These are phyloP conservation scores for Botrytis hyacinthi DNA, from an alignment of 2,329 filamentous ascomycete genomes.

Conservation along the genomic window DNA sequence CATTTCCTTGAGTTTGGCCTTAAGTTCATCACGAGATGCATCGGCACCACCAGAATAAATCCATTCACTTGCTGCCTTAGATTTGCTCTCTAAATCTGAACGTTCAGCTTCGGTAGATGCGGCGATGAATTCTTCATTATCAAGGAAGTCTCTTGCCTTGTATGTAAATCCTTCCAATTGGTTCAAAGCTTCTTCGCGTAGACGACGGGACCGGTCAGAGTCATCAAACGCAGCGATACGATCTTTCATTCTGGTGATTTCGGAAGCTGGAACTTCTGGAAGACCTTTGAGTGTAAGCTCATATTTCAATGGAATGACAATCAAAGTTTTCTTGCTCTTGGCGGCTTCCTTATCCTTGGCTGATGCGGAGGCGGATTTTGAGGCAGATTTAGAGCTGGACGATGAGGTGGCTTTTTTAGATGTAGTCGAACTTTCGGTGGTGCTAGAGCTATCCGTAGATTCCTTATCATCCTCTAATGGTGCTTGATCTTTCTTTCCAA, in stretches of 20 bases:
- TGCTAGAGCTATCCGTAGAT: conserved; percentile 44
- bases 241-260: conserved; percentile 44
- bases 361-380: conserved; percentile 38
- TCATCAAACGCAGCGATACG: conserved; percentile 80
- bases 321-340: conserved; percentile 36
- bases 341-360: conserved; percentile 33
- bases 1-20: conserved; percentile 71
- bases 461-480: conserved; percentile 61
- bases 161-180: conserved; percentile 94
- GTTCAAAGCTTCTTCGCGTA: conserved; percentile 85
- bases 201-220: conserved; percentile 74
- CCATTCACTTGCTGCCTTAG: conserved; percentile 78
- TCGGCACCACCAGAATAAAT: conserved; percentile 81
- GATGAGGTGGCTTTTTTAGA: conserved; percentile 44
- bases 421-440: conserved; percentile 48
- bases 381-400: conserved; percentile 45
- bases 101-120: conserved; percentile 70
- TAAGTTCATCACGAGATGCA: conserved; percentile 72
- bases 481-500: conserved; percentile 83
- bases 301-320: conserved; percentile 37
- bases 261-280: conserved; percentile 33
- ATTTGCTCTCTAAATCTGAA: conserved; percentile 62
- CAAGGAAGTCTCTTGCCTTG: conserved; percentile 77
- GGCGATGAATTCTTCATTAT: conserved; percentile 70
- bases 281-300: conserved; percentile 33